Conservation (phyloP, 2,329 filamentous ascomycete species). For the Arachnomyces sp. region DNA sequence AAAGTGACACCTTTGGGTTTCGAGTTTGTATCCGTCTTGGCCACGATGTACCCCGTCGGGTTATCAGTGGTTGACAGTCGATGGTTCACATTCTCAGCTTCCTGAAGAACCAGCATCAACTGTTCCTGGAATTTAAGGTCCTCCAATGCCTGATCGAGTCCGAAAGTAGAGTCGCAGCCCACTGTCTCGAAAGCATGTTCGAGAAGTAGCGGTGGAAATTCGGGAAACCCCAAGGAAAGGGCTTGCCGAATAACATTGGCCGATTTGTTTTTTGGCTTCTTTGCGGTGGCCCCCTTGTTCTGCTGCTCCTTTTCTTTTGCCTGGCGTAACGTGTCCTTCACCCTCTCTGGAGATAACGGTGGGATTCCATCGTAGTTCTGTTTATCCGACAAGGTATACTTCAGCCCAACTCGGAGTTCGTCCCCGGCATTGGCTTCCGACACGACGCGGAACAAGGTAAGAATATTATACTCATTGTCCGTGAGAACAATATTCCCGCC, state of each 20-base stretch:
- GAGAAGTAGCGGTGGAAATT: conserved; percentile 77
- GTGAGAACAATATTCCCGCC: conserved; percentile 92
- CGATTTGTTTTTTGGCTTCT: conserved; percentile 66
- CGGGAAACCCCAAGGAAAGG: conserved; percentile 73
- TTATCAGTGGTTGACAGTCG: conserved; percentile 57
- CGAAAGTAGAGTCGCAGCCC: conserved; percentile 59
- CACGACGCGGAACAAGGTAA: conserved; percentile 73
- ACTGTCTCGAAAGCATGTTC: conserved; percentile 71
- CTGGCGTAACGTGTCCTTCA: conserved; percentile 60
- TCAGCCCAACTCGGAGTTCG: conserved; percentile 64
- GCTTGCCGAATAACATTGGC: conserved; percentile 71
- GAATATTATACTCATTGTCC: conserved; percentile 70
- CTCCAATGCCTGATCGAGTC: conserved; percentile 61
- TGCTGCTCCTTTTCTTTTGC: conserved; percentile 40
- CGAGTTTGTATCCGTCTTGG: conserved; percentile 45
- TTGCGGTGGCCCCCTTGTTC: conserved; percentile 25
- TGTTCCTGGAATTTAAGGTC: conserved; percentile 56
- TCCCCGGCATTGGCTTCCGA: conserved; percentile 76
- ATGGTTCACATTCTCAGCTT: conserved; percentile 61
- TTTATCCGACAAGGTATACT: conserved; percentile 70
- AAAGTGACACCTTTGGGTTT: conserved; percentile 15
- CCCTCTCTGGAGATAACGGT: conserved; percentile 61
- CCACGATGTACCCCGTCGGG: conserved; percentile 80
- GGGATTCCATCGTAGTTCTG: conserved; percentile 77
- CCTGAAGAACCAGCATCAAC: conserved; percentile 59